A percentile compares a stretch with the other conserved stretches of the same genome.
These are phyloP conservation scores for Carex sylvatica DNA, from an alignment of 202 grass and related monocot genomes.

Conservation along the genomic window DNA sequence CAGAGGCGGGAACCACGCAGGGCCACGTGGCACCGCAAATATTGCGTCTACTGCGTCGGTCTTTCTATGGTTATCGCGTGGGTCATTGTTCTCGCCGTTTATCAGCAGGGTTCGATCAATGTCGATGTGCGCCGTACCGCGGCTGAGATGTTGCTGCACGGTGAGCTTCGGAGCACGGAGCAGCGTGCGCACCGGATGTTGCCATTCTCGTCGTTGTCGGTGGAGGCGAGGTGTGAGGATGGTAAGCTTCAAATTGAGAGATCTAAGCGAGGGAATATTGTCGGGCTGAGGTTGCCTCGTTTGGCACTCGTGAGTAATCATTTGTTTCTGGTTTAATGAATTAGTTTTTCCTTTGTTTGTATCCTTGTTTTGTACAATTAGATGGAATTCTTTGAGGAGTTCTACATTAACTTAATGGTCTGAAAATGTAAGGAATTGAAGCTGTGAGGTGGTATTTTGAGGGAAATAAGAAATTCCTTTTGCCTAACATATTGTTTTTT, in stretches of 20 bases:
- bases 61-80: constrained; percentile 55
- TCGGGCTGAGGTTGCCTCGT: constrained; percentile 45
- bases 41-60: constrained; percentile 48
- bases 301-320: constrained; percentile 67
- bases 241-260: constrained; percentile 58
- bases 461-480: background rate
- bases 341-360: background rate
- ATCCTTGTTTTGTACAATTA: background rate
- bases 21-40: constrained; percentile 42
- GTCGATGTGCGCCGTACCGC: constrained; percentile 30
- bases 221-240: constrained; percentile 50
- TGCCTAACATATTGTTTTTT: background rate
- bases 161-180: constrained; percentile 8
- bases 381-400: background rate
- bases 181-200: background rate
- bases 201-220: constrained; percentile 46
- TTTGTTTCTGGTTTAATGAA: constrained; percentile 10
- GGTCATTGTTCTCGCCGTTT: constrained; percentile 55
- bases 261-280: constrained; percentile 49
- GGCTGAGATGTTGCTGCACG: constrained; percentile 6
- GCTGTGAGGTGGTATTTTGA: background rate
- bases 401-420: background rate
- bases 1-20: constrained; percentile 11
- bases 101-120: constrained; percentile 60
- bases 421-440: background rate